Evolutionary conservation across 2,329 filamentous ascomycete genomes (phyloP).

Genomic region (Sporothrix pseudoabietina): DNA sequence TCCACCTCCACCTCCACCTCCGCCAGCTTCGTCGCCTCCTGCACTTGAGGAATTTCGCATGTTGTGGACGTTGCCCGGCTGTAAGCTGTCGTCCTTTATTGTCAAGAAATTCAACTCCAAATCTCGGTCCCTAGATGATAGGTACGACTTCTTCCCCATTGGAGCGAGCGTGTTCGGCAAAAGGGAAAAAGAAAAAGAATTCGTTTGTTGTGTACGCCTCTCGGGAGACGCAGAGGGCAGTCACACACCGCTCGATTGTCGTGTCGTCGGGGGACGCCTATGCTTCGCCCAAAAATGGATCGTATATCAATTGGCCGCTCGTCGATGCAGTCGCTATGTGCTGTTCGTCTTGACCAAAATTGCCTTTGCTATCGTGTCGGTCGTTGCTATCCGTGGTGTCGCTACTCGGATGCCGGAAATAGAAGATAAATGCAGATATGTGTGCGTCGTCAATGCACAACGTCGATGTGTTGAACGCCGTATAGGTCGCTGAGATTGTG

Average conservation of each 20-base stretch:
- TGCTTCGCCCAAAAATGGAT: too few species aligned
- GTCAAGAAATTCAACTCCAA: slow-evolving; percentile 36
- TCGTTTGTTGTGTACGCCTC: background rate
- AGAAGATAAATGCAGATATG: background rate
- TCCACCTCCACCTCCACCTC: background rate
- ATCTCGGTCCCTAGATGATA: slow-evolving; percentile 35
- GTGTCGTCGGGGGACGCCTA: background rate
- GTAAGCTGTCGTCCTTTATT: slow-evolving; percentile 36
- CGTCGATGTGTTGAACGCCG: background rate
- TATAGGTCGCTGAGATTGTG: background rate
- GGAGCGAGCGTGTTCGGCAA: background rate
- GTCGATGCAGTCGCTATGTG: background rate
- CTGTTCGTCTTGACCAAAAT: background rate
- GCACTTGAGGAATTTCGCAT: slow-evolving; percentile 29
- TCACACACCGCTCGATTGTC: background rate
- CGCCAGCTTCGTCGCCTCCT: background rate
- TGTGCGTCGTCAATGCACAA: background rate
- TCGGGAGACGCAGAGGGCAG: background rate
- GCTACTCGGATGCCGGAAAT: background rate
- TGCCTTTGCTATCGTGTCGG: background rate
- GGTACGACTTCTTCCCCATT: slow-evolving; percentile 27
- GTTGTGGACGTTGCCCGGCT: slow-evolving; percentile 32
- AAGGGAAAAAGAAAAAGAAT: background rate
- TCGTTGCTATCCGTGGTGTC: background rate
- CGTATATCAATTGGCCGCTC: background rate